Base-by-base conservation (phyloP, 176 grass and related monocot species). In the Ampelocalamus luodianensis region DNA sequence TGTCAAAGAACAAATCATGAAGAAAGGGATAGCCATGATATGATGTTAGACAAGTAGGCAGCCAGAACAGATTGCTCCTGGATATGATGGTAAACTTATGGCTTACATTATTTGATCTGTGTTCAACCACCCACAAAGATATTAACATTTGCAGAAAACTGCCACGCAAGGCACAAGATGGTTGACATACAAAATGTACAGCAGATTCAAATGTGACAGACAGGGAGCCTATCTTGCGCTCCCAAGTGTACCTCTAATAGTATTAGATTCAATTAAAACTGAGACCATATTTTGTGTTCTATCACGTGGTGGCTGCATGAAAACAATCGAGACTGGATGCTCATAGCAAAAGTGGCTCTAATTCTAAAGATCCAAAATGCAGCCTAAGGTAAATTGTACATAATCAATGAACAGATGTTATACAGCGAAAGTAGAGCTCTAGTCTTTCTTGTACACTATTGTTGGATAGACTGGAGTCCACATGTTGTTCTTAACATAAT, bases 391-490 rank as follows among this genome's bases (percentile, higher is more conserved):
- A 83, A 73, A 86, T 51, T 45, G 24, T 60, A 20, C 53, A 84
- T 45, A 43, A 64, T 67, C 36, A 26, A 15, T 79, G 51, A 81
- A 75, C 17, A 79, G 14, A 43, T 8, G 6, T 24, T 34, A 48
- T 74, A 75, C 27, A 74, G 12, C 1, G 18, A 22, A 37, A 84
- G 65, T 63, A 70, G 76, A 87, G 39, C 76, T 68, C 75, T 82
- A 99, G 45, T 99, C 93, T 65, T 78, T 86, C 85, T 89, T 99
- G 84, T 99, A 99, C 51, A 99, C 90, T 83, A 96, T 87, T 65
- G 91, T 99, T 83, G 96, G 90, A 84, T 99, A 99, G 8, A 72
- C 81, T 76, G 93, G 96, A 84, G 72, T 90, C 93, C 96, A 99
- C 93, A 99, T 99, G 76, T 92, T 99, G 10, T 80, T 91, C 86